Base-by-base conservation (phyloP, 2,329 filamentous ascomycete species). In the Thermoascus crustaceus region DNA sequence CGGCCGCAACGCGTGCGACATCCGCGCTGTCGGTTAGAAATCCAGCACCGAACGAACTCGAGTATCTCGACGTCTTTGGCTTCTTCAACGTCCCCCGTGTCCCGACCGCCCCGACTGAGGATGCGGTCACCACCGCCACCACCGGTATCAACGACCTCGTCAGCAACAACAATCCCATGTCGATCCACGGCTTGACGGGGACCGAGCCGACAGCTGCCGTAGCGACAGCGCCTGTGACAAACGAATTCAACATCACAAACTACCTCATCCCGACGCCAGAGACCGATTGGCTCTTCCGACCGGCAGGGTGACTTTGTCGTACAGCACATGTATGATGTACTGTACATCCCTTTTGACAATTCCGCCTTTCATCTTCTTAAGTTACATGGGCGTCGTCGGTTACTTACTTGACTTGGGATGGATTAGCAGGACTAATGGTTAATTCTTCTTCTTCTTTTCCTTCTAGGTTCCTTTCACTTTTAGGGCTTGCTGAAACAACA, bases 71-170 rank as follows among this genome's bases (percentile, higher is more conserved):
- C 49, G 84, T 94, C 0, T 94, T 95, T 55, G 85, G 91, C 49
- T 94, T 93, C 55, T 95, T 94, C 69, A 94, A 94, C 54, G 78
- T 93, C 37, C 88, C 88, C 1, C 70, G 86, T 11, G 65, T 94
- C 16, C 73, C 74, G 0, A 60, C 64, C 13, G 38, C 53, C 4
- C 51, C 60, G 4, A 52, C 53, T n/a, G 31, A 33, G 17, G 31
- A 22, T 14, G 20, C 17, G 2, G 2, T 43, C 52, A 7, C 30
- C 27, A 17, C 31, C 30, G 6, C 26, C 11, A 31, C 34, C 7
- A 39, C 33, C 7, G 38, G 31, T 17, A 49, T 46, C 16, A 40
- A 41, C 25, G 40, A 13, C 7, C 30, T 27, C 2, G 36, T 35
- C 23, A 53, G 55, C 14, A 45, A 50, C 3, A 37, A 48, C 9